Evolutionary conservation across 2,329 filamentous ascomycete species (phyloP).

Genomic region (Aureobasidium sp.): DNA sequence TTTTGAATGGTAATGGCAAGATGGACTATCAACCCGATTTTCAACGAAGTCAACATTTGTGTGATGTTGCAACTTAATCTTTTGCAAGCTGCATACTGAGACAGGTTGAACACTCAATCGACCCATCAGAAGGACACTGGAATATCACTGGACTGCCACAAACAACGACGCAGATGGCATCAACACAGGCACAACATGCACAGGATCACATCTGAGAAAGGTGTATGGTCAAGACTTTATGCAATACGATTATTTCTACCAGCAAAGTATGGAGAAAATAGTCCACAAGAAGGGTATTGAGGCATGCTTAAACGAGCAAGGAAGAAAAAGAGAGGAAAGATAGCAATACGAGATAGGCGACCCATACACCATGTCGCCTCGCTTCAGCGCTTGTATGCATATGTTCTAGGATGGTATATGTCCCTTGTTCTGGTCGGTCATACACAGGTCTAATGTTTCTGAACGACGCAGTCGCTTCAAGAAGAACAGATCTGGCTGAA

Average conservation of each 20-base stretch:
- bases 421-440: not conserved
- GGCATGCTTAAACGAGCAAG: not conserved
- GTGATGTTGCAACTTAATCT: not conserved
- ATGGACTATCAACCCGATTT: not conserved
- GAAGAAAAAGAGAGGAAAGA: not conserved
- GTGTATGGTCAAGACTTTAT: not conserved
- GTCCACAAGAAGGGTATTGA: conserved; percentile 6
- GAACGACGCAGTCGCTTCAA: conserved; percentile 3
- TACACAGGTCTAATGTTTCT: conserved; percentile 3
- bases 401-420: not conserved
- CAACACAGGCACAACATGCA: not conserved
- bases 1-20: not conserved
- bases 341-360: not conserved
- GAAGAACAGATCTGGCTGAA: conserved; percentile 25
- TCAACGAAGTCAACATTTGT: not conserved
- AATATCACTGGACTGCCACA: not conserved
- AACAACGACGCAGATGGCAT: not conserved
- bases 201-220: not conserved
- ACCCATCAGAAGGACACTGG: not conserved
- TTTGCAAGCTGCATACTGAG: not conserved
- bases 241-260: conserved; percentile 14
- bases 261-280: conserved; percentile 7
- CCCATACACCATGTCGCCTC: not conserved
- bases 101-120: not conserved
- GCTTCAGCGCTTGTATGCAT: conserved; percentile 1